Percentiles rank a stretch among this genome's conserved stretches.
Evolutionary conservation across 441 rosid genomes (phyloP).

Genomic region (Populus hybrid): DNA sequence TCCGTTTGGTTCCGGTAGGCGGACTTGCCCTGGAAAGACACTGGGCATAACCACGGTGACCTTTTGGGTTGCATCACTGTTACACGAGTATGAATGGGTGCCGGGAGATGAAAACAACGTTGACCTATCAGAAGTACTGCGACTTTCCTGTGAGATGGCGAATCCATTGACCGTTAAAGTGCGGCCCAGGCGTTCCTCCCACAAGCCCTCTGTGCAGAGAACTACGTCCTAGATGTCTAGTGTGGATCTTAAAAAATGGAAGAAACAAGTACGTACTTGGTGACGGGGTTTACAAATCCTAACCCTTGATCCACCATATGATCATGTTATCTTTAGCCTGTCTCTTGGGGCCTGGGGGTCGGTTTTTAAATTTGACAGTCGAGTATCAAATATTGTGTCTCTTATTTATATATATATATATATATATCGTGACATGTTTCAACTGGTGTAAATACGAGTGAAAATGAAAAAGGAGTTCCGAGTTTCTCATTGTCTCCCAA

Average conservation of each 20-base stretch:
- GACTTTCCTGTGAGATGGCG: constrained; percentile 86
- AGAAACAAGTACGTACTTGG: background rate
- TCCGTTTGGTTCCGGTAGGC: constrained; percentile 88
- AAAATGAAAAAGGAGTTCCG: constrained; percentile 11
- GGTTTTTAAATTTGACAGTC: constrained; percentile 12
- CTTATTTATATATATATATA: background rate
- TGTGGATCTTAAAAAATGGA: background rate
- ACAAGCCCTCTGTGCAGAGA: background rate
- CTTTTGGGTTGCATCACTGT: constrained; percentile 57
- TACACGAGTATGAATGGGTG: constrained; percentile 75
- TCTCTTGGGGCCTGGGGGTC: constrained; percentile 18
- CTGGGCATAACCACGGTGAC: constrained; percentile 71
- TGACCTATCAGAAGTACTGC: constrained; percentile 66
- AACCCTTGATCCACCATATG: constrained; percentile 10
- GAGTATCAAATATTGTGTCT: background rate
- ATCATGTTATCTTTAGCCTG: constrained; percentile 13
- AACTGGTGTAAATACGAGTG: constrained; percentile 24
- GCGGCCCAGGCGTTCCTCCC: constrained; percentile 37
- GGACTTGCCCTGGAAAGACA: constrained; percentile 78
- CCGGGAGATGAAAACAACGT: constrained; percentile 34
- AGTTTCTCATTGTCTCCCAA: background rate
- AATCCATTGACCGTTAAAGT: constrained; percentile 56
- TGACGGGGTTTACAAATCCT: background rate
- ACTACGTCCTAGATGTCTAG: background rate
- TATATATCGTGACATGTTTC: constrained; percentile 4